Conservation (phyloP, 768 basidiomycete species). For the Exsudoporus frostii region DNA sequence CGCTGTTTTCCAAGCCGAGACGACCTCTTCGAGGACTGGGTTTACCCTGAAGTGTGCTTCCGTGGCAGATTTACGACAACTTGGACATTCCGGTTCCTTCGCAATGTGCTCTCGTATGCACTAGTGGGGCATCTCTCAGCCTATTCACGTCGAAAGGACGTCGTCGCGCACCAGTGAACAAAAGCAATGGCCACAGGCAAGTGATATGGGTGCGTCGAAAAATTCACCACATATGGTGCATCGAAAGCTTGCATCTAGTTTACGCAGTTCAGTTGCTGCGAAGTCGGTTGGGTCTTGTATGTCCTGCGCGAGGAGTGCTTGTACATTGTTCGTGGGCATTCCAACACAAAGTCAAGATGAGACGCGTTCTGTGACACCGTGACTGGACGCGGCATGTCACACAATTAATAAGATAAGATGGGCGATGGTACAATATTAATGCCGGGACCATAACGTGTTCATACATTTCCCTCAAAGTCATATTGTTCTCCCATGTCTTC, state of each 20-base stretch:
- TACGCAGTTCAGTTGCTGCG: conserved; percentile 53
- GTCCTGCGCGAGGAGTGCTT: conserved; percentile 30
- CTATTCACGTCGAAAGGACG: neutral
- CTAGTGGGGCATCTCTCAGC: conserved; percentile 35
- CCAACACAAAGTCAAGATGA: neutral
- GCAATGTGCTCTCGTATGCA: conserved; percentile 64
- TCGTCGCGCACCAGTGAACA: conserved; percentile 61
- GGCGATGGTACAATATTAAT: conserved; percentile 28
- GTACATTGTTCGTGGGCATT: conserved; percentile 31
- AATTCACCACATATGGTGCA: conserved; percentile 78
- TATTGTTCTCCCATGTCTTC: conserved; percentile 40
- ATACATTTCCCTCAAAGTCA: conserved; percentile 41
- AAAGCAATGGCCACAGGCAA: conserved; percentile 78
- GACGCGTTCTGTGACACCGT: conserved; percentile 22
- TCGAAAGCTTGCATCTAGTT: conserved; percentile 61
- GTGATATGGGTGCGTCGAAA: conserved; percentile 68
- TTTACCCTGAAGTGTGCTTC: conserved; percentile 69
- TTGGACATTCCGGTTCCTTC: conserved; percentile 67
- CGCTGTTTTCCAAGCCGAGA: conserved; percentile 66
- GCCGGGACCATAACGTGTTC: conserved; percentile 16
- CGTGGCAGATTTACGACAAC: conserved; percentile 55
- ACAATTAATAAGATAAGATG: conserved; percentile 7
- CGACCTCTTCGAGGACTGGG: conserved; percentile 64
- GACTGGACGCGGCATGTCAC: conserved; percentile 25
- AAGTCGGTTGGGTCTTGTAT: conserved; percentile 73